Conservation (phyloP, 495 filamentous ascomycete genomes). For the Aspergillus campestris region DNA sequence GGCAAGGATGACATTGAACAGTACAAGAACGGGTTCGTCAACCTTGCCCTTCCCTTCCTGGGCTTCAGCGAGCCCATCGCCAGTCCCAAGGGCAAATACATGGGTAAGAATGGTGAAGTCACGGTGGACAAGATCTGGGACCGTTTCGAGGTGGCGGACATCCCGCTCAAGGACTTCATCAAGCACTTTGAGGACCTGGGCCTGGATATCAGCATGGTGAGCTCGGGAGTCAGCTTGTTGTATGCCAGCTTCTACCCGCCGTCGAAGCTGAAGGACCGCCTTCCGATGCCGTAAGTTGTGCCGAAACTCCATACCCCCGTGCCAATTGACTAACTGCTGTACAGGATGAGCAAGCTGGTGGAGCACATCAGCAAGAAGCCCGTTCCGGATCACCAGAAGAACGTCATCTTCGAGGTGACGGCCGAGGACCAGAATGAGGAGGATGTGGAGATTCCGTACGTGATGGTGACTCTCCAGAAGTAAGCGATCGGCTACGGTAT, state of each 20-base stretch:
- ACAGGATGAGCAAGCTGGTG: slow-evolving; percentile 76
- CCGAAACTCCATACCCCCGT: neutral
- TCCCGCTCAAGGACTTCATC: slow-evolving; percentile 77
- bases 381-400: slow-evolving; percentile 84
- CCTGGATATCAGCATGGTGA: slow-evolving; percentile 82
- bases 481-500: slow-evolving; percentile 8
- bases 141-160: slow-evolving; percentile 84
- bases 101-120: slow-evolving; percentile 63
- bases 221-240: slow-evolving; percentile 91
- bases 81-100: slow-evolving; percentile 85
- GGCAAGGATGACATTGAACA: slow-evolving; percentile 92
- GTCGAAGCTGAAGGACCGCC: slow-evolving; percentile 76
- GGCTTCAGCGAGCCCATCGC: slow-evolving; percentile 95
- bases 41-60: slow-evolving; percentile 93
- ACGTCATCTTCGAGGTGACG: slow-evolving; percentile 93
- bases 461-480: slow-evolving; percentile 70
- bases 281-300: slow-evolving; percentile 53
- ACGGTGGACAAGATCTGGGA: slow-evolving; percentile 96
- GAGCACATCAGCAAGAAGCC: slow-evolving; percentile 85
- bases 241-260: slow-evolving; percentile 93
- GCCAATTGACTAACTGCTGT: slow-evolving; percentile 3
- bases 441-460: slow-evolving; percentile 96
- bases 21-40: slow-evolving; percentile 99
- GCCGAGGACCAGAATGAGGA: slow-evolving; percentile 84
- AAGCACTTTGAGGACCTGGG: slow-evolving; percentile 72